A percentile compares a stretch with the other conserved stretches of the same genome.
Evolutionary conservation across 1,139 yeast genomes (phyloP).

Genomic region (Hyphopichia buzzinii): DNA sequence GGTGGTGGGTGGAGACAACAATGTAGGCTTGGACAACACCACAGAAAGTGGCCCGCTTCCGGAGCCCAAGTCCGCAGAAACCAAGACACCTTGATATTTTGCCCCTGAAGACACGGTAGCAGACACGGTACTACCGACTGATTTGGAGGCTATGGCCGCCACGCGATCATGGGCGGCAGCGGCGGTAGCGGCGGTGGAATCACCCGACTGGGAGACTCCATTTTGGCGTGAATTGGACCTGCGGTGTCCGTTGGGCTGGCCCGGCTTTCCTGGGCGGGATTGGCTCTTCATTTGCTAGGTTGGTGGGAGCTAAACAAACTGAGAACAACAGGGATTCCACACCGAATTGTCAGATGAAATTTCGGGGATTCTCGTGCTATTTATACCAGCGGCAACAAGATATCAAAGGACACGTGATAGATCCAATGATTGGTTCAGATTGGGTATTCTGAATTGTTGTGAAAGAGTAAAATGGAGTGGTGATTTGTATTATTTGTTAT

Average conservation of each 20-base stretch:
- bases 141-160: conserved; percentile 47
- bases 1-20: conserved; percentile 30
- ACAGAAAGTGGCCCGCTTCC: conserved; percentile 43
- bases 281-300: conserved; percentile 28
- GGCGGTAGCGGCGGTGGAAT: conserved; percentile 12
- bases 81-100: conserved; percentile 57
- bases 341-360: no score
- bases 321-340: no score
- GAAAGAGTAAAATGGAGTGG: neutral
- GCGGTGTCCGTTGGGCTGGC: conserved; percentile 23
- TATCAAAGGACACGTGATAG: neutral
- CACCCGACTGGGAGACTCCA: conserved; percentile 1
- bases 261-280: conserved; percentile 16
- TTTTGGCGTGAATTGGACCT: conserved; percentile 24
- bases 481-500: neutral
- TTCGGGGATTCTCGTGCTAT: no score
- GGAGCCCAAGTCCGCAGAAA: conserved; percentile 26
- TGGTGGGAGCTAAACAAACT: no score
- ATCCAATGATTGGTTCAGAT: neutral
- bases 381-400: no score
- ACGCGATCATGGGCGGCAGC: conserved; percentile 41
- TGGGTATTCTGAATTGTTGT: neutral
- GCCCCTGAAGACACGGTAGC: conserved; percentile 66
- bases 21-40: conserved; percentile 48
- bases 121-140: conserved; percentile 55